Percentiles rank a stretch among this genome's conserved stretches.
These are phyloP conservation scores for Pseudoturritis turrita DNA, from an alignment of 345 rosid species.

Conservation along the genomic window DNA sequence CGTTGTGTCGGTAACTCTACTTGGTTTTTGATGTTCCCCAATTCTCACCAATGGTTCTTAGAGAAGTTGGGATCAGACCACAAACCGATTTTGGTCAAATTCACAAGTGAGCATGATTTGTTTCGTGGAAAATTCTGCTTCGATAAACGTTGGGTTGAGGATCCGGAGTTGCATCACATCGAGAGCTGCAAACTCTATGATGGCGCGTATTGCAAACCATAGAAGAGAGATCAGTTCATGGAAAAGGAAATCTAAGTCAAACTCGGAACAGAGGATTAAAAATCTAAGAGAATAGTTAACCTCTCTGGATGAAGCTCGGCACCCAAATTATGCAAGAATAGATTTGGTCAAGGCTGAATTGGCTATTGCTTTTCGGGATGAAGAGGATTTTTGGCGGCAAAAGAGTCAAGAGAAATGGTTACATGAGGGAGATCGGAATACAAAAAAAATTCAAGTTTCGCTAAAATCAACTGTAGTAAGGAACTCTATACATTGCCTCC, in stretches of 20 bases:
- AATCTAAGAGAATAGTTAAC: not conserved
- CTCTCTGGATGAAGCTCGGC: not conserved
- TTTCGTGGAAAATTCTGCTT: not conserved
- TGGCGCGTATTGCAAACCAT: not conserved
- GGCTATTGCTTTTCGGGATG: accelerated
- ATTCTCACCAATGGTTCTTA: not conserved
- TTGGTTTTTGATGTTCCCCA: not conserved
- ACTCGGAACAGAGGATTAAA: accelerated
- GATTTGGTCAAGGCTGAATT: not conserved
- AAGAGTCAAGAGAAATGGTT: not conserved
- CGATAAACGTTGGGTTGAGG: not conserved
- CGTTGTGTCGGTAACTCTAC: not conserved
- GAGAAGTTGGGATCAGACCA: not conserved
- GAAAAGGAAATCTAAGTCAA: not conserved
- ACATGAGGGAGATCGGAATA: accelerated
- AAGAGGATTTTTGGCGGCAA: not conserved
- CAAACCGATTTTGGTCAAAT: not conserved
- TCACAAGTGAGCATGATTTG: accelerated
- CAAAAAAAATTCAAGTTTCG: not conserved
- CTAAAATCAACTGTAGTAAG: accelerated
- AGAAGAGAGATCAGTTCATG: not conserved
- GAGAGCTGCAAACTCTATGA: not conserved
- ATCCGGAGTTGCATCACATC: accelerated
- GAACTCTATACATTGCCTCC: not conserved
- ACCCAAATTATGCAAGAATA: accelerated